Evolutionary conservation across 164 flowering plant species (phyloP).

Genomic region (Vitis cinerea): DNA sequence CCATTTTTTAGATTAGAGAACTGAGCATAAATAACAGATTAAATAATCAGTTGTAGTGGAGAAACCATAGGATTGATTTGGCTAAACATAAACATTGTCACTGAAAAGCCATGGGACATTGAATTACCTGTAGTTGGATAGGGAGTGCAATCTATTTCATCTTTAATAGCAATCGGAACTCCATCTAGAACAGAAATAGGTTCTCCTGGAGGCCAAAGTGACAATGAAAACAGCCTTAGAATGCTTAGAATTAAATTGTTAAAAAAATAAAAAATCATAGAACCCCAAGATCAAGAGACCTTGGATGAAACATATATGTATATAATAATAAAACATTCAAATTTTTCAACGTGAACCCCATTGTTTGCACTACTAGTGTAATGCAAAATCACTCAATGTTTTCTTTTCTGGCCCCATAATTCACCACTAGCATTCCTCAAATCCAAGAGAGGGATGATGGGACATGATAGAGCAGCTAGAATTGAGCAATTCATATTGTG

Average conservation of each 20-base stretch:
- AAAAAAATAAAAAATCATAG: too few species aligned
- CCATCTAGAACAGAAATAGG: constrained; percentile 87
- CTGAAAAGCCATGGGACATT: not conserved
- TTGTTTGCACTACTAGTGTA: too few species aligned
- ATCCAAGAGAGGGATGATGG: too few species aligned
- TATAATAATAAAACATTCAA: too few species aligned
- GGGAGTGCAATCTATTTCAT: constrained; percentile 90
- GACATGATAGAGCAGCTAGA: too few species aligned
- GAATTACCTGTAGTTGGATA: constrained; percentile 91
- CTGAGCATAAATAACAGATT: not conserved
- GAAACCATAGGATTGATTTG: not conserved
- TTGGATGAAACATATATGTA: too few species aligned
- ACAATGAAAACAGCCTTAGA: constrained; percentile 2
- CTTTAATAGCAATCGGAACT: constrained; percentile 82
- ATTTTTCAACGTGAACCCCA: too few species aligned
- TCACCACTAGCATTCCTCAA: too few species aligned
- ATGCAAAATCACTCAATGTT: too few species aligned
- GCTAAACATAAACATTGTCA: not conserved
- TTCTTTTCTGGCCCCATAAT: too few species aligned
- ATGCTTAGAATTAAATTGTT: not conserved
- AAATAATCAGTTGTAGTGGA: not conserved
- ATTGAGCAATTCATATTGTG: too few species aligned
- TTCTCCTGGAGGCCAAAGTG: constrained; percentile 39
- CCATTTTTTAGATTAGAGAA: not conserved
- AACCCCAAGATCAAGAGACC: too few species aligned